phyloP scores from a whole-genome alignment of 2,329 filamentous ascomycete genomes.

The Verticillium tricorpus region DNA sequence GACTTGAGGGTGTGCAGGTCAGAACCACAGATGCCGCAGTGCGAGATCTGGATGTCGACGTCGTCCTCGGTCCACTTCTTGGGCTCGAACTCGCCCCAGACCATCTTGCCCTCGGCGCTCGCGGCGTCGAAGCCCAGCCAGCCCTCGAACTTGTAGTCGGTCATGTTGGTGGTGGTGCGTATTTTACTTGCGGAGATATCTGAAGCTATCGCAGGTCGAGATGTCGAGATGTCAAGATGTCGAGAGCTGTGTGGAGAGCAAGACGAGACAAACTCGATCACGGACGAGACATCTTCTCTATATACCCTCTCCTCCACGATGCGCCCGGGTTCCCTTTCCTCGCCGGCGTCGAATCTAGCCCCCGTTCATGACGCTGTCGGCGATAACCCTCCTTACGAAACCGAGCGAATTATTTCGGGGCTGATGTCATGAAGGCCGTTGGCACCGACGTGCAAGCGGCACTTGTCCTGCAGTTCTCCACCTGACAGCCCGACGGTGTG shows the following conservation, averaged over 20 bases:
- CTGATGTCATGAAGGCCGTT: neutral
- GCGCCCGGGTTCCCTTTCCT: neutral
- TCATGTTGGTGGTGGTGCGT: slow-evolving; percentile 14
- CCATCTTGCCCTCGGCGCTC: slow-evolving; percentile 45
- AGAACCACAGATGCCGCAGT: slow-evolving; percentile 63
- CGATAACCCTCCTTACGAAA: neutral
- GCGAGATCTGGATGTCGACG: slow-evolving; percentile 60
- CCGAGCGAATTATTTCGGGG: neutral
- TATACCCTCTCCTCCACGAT: neutral
- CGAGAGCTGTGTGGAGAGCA: neutral
- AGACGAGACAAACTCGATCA: neutral
- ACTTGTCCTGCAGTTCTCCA: neutral
- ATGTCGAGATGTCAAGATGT: neutral
- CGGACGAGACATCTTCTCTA: neutral
- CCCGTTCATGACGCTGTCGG: neutral
- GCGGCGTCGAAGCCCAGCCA: slow-evolving; percentile 41
- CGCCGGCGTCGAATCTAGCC: neutral
- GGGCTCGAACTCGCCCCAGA: slow-evolving; percentile 52
- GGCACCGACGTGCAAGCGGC: neutral
- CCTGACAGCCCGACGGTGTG: neutral
- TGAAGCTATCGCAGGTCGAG: neutral
- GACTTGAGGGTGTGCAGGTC: slow-evolving; percentile 56
- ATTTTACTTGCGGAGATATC: neutral
- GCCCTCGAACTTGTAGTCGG: slow-evolving; percentile 44
- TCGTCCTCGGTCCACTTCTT: slow-evolving; percentile 64